These are phyloP conservation scores for Thermochaetoides dissita DNA, from an alignment of 2,329 filamentous ascomycete genomes.

Conservation along the genomic window DNA sequence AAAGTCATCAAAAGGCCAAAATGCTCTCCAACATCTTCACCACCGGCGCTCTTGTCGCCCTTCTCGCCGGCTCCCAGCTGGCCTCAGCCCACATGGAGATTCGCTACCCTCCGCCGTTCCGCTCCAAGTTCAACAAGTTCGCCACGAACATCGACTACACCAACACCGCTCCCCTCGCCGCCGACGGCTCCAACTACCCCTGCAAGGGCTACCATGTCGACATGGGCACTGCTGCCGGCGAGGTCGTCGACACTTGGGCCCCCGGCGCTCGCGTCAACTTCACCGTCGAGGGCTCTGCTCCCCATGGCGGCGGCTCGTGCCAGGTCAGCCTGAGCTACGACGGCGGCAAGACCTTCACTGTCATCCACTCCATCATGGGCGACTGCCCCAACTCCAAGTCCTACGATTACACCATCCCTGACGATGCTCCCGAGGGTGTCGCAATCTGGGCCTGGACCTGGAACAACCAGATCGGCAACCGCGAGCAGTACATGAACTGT, in stretches of 20 bases:
- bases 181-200: constrained; percentile 52
- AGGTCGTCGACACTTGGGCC: constrained; percentile 44
- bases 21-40: constrained; percentile 30
- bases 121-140: constrained; percentile 38
- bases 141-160: constrained; percentile 48
- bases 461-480: constrained; percentile 64
- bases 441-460: constrained; percentile 64
- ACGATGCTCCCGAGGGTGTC: constrained; percentile 42
- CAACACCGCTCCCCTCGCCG: constrained; percentile 52
- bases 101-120: constrained; percentile 36
- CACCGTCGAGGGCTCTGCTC: constrained; percentile 46
- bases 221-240: constrained; percentile 34
- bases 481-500: constrained; percentile 83
- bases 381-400: constrained; percentile 33
- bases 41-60: constrained; percentile 27
- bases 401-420: constrained; percentile 54
- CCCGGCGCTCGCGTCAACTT: constrained; percentile 51
- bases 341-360: constrained; percentile 53
- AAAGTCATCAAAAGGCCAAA: constrained; percentile 14
- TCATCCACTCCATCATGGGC: constrained; percentile 45
- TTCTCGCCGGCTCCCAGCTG: constrained; percentile 21
- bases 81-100: constrained; percentile 44
- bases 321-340: constrained; percentile 65
- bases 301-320: constrained; percentile 59
- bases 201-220: constrained; percentile 54